Evolutionary conservation across 176 grass and related monocot genomes (phyloP), one percentile per base, ranked within the genome.

Genomic region (Leersia perrieri): DNA sequence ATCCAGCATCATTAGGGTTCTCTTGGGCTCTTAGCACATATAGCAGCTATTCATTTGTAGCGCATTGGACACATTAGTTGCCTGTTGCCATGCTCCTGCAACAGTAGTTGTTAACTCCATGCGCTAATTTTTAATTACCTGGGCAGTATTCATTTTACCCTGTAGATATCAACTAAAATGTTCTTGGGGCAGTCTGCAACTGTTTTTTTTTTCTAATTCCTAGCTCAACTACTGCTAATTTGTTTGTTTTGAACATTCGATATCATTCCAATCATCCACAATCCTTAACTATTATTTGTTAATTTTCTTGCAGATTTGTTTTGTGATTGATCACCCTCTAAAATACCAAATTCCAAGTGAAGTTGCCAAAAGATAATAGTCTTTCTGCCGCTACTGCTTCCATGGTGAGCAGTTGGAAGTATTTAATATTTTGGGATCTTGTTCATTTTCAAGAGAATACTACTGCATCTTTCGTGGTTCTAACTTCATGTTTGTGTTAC

Each of bases 381-480:
- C 5, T 53, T 9, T 81, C 57, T 40, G 22, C 71, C 66, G 9
- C 57, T 76, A n/a, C 87, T 71, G 11, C 71, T 87, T 71, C 29
- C 71, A 91, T 87, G 89, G 89, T 87, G 39, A 85, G 64, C 70
- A 44, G 13, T 5, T 33, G 27, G 25, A 57, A 34, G 28, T 45
- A 11, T 23, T 23, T 76, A 12, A 33, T 35, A 22, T 34, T 63
- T 63, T 69, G 5, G 31, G 42, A 45, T 9, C 63, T n/a, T 9
- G 2, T 60, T 71, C n/a, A 58, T 66, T 68, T 68, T 8, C 18
- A 12, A 22, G 35, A 60, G 31, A 69, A n/a, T 3, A 25, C 55
- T 5, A 11, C 12, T 79, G 31, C 30, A 34, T 47, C 53, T 55
- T 74, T 34, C 27, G 25, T 68, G n/a, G 3, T 72, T 49, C 60